A percentile compares a stretch with the other conserved stretches of the same genome.
These are phyloP conservation scores for Entelexis sorbosivorans DNA, from an alignment of 1,139 yeast genomes.

Conservation along the genomic window DNA sequence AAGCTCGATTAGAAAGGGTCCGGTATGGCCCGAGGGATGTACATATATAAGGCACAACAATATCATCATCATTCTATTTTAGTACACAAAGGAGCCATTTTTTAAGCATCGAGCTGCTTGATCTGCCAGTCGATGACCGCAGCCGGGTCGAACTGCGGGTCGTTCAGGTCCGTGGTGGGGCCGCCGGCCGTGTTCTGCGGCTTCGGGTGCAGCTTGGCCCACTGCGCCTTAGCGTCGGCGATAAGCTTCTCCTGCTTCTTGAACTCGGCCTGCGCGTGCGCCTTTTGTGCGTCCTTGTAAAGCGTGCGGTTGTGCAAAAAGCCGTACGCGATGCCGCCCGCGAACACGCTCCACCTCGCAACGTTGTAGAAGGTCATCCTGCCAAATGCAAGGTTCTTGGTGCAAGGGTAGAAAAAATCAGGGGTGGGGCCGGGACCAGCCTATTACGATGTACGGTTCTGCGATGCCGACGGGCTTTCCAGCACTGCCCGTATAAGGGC, in stretches of 20 bases:
- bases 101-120: slow-evolving; percentile 22
- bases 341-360: slow-evolving; percentile 86
- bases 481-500: neutral
- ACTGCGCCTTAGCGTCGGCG: slow-evolving; percentile 79
- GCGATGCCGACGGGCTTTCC: neutral
- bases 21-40: neutral
- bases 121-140: slow-evolving; percentile 31
- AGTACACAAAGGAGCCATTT: neutral
- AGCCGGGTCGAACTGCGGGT: slow-evolving; percentile 79
- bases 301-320: slow-evolving; percentile 70
- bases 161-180: slow-evolving; percentile 56
- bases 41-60: neutral
- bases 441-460: slow-evolving; percentile 9
- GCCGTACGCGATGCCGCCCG: slow-evolving; percentile 83
- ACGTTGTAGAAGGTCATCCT: slow-evolving; percentile 29
- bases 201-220: slow-evolving; percentile 55
- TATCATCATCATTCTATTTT: neutral
- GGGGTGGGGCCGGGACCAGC: slow-evolving; percentile 9
- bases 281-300: slow-evolving; percentile 48
- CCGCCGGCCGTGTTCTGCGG: slow-evolving; percentile 32
- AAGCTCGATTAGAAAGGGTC: slow-evolving; percentile 4
- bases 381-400: slow-evolving; percentile 1
- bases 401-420: slow-evolving; percentile 8
- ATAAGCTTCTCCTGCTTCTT: slow-evolving; percentile 65
- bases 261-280: slow-evolving; percentile 49